Conservation (phyloP, 139 green algal species). For the Ostreobium quekettii region DNA sequence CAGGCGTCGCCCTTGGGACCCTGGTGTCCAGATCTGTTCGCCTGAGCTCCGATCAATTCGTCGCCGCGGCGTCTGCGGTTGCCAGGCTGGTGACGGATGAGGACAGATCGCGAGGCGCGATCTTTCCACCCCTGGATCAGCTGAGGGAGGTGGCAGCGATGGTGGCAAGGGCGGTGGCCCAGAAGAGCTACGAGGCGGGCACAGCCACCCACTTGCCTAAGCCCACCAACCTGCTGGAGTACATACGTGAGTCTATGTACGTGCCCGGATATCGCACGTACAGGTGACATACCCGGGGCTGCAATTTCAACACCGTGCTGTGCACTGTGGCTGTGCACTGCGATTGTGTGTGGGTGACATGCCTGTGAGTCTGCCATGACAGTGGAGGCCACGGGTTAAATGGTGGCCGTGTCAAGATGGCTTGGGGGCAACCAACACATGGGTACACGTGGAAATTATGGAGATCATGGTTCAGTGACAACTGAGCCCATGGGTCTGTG, state of each 20-base stretch:
- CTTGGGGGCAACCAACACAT: too few relatives aligned
- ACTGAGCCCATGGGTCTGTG: too few relatives aligned
- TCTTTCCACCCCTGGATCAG: conserved; percentile 50
- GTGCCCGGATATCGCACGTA: conserved; percentile 56
- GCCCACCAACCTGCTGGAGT: conserved; percentile 63
- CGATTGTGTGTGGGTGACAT: too few relatives aligned
- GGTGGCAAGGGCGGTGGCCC: conserved; percentile 59
- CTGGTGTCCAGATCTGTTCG: conserved; percentile 10
- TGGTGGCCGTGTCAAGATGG: too few relatives aligned
- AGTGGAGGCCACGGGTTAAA: too few relatives aligned
- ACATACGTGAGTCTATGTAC: conserved; percentile 52
- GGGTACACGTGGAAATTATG: too few relatives aligned
- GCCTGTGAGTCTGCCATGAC: too few relatives aligned
- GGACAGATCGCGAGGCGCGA: conserved; percentile 38
- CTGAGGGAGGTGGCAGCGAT: conserved; percentile 43
- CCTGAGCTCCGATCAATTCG: conserved; percentile 63
- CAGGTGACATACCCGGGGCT: too few relatives aligned
- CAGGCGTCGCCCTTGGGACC: too few relatives aligned
- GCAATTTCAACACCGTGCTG: too few relatives aligned
- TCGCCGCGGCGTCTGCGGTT: conserved; percentile 68
- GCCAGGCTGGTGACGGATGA: conserved; percentile 54
- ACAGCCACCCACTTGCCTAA: conserved; percentile 74
- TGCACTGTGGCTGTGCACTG: too few relatives aligned
- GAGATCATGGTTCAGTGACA: too few relatives aligned
- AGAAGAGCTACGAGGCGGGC: conserved; percentile 63